Percentiles rank a stretch among this genome's conserved stretches.
Evolutionary conservation across 2,329 filamentous ascomycete species (phyloP).

Genomic region (Hypoxylon sp.): DNA sequence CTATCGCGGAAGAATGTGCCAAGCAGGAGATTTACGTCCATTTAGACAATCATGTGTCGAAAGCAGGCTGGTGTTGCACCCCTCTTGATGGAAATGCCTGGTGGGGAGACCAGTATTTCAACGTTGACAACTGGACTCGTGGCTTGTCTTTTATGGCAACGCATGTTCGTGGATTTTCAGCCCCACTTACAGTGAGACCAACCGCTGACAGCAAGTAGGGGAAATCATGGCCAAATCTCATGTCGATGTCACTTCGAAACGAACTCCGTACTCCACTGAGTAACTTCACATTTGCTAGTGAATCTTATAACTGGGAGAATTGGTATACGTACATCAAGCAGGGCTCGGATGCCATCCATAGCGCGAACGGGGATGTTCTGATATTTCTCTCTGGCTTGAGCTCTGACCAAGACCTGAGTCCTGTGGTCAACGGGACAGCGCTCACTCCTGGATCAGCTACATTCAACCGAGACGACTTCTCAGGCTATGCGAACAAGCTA

Average conservation of each 20-base stretch:
- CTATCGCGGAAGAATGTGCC: slow-evolving; percentile 70
- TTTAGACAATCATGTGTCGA: slow-evolving; percentile 73
- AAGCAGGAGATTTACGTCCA: slow-evolving; percentile 71
- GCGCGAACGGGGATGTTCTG: slow-evolving; percentile 64
- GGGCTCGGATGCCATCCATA: slow-evolving; percentile 67
- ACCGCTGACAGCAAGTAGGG: slow-evolving; percentile 49
- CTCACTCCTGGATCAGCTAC: slow-evolving; percentile 61
- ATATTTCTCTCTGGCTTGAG: slow-evolving; percentile 72
- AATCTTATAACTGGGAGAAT: slow-evolving; percentile 67
- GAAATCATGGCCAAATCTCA: slow-evolving; percentile 64
- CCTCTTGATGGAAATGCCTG: slow-evolving; percentile 70
- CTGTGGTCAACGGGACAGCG: slow-evolving; percentile 64
- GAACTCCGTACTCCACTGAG: slow-evolving; percentile 63
- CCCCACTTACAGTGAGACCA: neutral
- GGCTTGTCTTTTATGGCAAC: slow-evolving; percentile 72
- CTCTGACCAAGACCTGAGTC: slow-evolving; percentile 67
- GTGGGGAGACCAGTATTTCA: slow-evolving; percentile 74
- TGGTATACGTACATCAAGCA: slow-evolving; percentile 67
- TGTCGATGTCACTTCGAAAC: slow-evolving; percentile 67
- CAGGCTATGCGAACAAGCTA: slow-evolving; percentile 66
- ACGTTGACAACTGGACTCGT: slow-evolving; percentile 71
- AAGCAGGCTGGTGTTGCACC: slow-evolving; percentile 71
- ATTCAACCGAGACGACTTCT: slow-evolving; percentile 64
- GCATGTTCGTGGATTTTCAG: slow-evolving; percentile 55
- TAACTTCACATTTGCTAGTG: slow-evolving; percentile 49